Evolutionary conservation across 352 stramenopile species (phyloP).

Genomic region (Pythium brachiatum): DNA sequence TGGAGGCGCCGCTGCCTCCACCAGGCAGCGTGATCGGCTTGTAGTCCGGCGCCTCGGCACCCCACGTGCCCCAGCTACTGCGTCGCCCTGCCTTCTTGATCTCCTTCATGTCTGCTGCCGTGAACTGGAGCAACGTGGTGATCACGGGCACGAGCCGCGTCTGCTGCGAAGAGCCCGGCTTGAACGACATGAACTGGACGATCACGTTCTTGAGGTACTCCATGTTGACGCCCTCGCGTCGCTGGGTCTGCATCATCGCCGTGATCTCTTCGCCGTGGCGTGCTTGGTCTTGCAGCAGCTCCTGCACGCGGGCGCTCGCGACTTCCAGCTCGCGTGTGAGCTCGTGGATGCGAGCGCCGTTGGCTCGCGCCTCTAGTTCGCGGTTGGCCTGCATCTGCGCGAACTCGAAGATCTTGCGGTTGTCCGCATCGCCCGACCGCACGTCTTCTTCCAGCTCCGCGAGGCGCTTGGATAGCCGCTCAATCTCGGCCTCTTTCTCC

Average conservation of each 20-base stretch:
- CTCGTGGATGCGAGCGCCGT: slow-evolving; percentile 52
- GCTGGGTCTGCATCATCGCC: slow-evolving; percentile 75
- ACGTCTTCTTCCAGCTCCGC: slow-evolving; percentile 82
- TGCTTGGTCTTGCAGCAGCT: slow-evolving; percentile 55
- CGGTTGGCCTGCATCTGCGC: slow-evolving; percentile 82
- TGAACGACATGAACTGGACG: slow-evolving; percentile 90
- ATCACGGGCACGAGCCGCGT: slow-evolving; percentile 74
- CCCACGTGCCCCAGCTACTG: slow-evolving; percentile 76
- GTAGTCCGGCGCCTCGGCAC: slow-evolving; percentile 50
- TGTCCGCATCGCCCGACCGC: slow-evolving; percentile 74
- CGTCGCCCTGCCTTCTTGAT: slow-evolving; percentile 64
- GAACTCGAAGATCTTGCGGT: slow-evolving; percentile 88
- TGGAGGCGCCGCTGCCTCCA: neutral
- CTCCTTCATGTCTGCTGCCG: slow-evolving; percentile 65
- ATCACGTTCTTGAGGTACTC: slow-evolving; percentile 91
- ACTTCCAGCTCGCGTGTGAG: slow-evolving; percentile 44
- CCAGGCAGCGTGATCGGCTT: slow-evolving; percentile 54
- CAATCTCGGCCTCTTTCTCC: slow-evolving; percentile 79
- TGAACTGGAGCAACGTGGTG: slow-evolving; percentile 85
- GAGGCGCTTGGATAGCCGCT: slow-evolving; percentile 48
- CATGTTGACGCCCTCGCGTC: slow-evolving; percentile 87
- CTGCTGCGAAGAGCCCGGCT: slow-evolving; percentile 77
- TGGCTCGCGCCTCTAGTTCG: slow-evolving; percentile 61
- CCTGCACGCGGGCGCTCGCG: slow-evolving; percentile 45
- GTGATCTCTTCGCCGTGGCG: slow-evolving; percentile 67